Conservation (phyloP, 371 early-diverging fungal species). For the Mortierella sp. region DNA sequence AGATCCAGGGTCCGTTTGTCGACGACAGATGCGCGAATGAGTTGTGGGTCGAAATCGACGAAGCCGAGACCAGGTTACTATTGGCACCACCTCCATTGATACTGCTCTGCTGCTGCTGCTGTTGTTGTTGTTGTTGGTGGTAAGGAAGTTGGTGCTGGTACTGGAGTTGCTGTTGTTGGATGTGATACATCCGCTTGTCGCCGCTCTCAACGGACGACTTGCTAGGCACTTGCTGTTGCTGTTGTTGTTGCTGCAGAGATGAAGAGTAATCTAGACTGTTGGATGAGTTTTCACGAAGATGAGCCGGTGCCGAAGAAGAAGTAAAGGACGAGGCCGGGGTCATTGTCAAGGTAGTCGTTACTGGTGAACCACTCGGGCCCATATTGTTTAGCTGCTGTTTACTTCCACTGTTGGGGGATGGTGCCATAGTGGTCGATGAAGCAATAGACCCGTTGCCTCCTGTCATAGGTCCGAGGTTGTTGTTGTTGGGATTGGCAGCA, state of each 20-base stretch:
- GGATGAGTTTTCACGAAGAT: constrained; percentile 30
- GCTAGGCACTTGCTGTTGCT: constrained; percentile 13
- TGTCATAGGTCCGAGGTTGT: neutral
- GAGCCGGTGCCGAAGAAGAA: neutral
- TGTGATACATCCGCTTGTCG: constrained; percentile 44
- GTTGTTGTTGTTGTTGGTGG: constrained; percentile 11
- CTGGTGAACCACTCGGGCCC: neutral
- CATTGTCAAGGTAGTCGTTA: neutral
- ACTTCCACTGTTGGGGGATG: constrained; percentile 7
- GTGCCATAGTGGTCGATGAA: constrained; percentile 27
- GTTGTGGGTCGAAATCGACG: constrained; percentile 28
- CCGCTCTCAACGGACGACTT: constrained; percentile 27
- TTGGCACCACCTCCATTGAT: neutral
- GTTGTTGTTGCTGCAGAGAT: constrained; percentile 25
- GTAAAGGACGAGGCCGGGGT: neutral
- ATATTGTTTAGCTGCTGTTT: constrained; percentile 7
- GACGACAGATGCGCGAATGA: constrained; percentile 17
- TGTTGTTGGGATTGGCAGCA: constrained; percentile 6
- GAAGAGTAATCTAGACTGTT: constrained; percentile 23
- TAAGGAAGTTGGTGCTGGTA: constrained; percentile 12
- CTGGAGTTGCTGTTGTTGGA: constrained; percentile 23
- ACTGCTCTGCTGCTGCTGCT: constrained; percentile 1
- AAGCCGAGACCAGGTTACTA: constrained; percentile 21
- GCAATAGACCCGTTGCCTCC: constrained; percentile 25
- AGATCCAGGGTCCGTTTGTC: constrained; percentile 43